Percentiles rank a stretch among this genome's conserved stretches.
Conservation (phyloP, 352 stramenopile species). For the Globisporangium canariense region DNA sequence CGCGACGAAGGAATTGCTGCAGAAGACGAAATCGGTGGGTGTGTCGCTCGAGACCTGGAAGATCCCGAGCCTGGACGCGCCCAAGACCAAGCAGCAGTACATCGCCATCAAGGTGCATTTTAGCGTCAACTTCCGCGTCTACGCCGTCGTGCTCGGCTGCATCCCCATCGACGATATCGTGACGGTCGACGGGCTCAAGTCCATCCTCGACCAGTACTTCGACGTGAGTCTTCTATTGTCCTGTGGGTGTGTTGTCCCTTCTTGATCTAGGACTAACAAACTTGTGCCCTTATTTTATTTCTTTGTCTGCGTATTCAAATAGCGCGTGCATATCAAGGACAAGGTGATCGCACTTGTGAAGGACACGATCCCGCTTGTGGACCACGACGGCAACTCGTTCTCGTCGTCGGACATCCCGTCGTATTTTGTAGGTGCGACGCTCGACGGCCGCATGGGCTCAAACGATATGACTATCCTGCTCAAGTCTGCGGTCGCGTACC, state of each 20-base stretch:
- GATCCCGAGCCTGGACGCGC: constrained; percentile 29
- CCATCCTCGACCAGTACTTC: constrained; percentile 52
- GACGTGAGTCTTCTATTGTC: constrained; percentile 24
- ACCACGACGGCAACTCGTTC: constrained; percentile 24
- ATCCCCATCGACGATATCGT: constrained; percentile 37
- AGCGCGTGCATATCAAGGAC: constrained; percentile 64
- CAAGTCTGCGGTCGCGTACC: constrained; percentile 49
- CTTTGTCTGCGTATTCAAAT: background rate
- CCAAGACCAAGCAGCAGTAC: constrained; percentile 44
- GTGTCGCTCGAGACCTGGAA: constrained; percentile 72
- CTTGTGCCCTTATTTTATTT: background rate
- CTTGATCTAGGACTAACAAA: background rate
- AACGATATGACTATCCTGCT: constrained; percentile 52
- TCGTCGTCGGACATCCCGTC: constrained; percentile 46
- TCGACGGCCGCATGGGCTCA: constrained; percentile 43
- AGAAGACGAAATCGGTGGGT: constrained; percentile 48
- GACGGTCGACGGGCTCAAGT: constrained; percentile 41
- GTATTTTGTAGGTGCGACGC: constrained; percentile 45
- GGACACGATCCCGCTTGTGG: constrained; percentile 43
- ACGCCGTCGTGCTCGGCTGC: constrained; percentile 60
- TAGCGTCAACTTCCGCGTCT: constrained; percentile 68
- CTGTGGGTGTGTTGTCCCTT: background rate
- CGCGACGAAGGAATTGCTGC: constrained; percentile 65
- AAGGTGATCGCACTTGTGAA: constrained; percentile 67
- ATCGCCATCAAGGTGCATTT: constrained; percentile 73